Evolutionary conservation across 1,284 basidiomycete genomes (phyloP).

Genomic region (Rhodotorula sp.): DNA sequence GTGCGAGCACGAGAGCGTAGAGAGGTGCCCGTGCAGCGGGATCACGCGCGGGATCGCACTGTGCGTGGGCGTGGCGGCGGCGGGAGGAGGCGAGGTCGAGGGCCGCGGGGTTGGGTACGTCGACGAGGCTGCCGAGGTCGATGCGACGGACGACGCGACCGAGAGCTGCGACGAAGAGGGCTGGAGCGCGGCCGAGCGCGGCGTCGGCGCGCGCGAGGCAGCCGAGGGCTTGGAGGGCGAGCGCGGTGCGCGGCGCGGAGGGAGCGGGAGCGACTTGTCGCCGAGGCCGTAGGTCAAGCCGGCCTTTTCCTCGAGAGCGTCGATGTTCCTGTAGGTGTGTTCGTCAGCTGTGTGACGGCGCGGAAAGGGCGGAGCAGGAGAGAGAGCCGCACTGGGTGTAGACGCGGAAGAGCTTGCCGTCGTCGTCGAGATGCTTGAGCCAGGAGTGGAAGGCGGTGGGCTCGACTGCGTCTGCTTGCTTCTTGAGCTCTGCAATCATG

Average conservation of each 20-base stretch:
- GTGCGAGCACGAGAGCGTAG: constrained; percentile 74
- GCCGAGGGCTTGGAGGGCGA: constrained; percentile 5
- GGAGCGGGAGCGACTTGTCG: constrained; percentile 28
- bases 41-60: constrained; percentile 67
- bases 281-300: constrained; percentile 73
- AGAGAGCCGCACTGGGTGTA: constrained; percentile 68
- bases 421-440: constrained; percentile 71
- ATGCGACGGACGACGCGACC: constrained; percentile 1
- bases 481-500: constrained; percentile 80
- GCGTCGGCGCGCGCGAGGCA: neutral
- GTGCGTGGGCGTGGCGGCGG: constrained; percentile 12
- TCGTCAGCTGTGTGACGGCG: neutral
- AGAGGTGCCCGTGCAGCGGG: constrained; percentile 84
- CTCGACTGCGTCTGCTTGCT: constrained; percentile 68
- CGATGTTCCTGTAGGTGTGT: constrained; percentile 65
- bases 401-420: constrained; percentile 76
- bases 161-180: constrained; percentile 4
- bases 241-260: constrained; percentile 13
- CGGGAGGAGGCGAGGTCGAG: constrained; percentile 9
- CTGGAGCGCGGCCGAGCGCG: neutral
- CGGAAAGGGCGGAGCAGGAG: neutral
- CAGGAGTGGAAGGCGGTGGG: constrained; percentile 82
- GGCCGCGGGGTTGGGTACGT: constrained; percentile 5
- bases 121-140: constrained; percentile 4
- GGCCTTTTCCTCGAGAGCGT: constrained; percentile 80